phyloP scores from a whole-genome alignment of 257 asterid species.

The Vinca minor region DNA sequence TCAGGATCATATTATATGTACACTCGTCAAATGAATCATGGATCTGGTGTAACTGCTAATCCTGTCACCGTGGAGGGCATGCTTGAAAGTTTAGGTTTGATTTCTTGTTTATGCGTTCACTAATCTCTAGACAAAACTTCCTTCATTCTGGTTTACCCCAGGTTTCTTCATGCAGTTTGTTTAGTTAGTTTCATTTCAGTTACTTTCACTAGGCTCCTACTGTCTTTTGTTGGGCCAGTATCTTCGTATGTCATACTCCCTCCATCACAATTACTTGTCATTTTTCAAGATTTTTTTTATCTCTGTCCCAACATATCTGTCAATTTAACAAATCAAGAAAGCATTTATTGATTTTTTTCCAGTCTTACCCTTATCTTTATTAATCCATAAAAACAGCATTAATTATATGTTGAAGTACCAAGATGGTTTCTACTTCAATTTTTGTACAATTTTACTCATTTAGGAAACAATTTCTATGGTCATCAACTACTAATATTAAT shows the following conservation, averaged over 20 bases:
- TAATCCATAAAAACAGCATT: too few relatives aligned
- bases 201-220: neutral
- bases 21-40: conserved; percentile 48
- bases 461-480: too few relatives aligned
- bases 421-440: too few relatives aligned
- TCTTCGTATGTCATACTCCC: neutral
- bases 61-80: conserved; percentile 67
- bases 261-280: too few relatives aligned
- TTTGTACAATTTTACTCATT: too few relatives aligned
- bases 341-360: too few relatives aligned
- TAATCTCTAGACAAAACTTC: neutral
- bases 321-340: too few relatives aligned
- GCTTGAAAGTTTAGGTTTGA: conserved; percentile 66
- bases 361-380: too few relatives aligned
- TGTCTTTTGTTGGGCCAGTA: neutral
- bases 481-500: too few relatives aligned
- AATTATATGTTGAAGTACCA: too few relatives aligned
- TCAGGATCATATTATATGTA: conserved; percentile 61
- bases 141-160: neutral
- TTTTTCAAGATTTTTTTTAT: too few relatives aligned
- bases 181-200: neutral
- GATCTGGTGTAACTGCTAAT: conserved; percentile 46
- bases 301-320: too few relatives aligned
- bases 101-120: conserved; percentile 3
- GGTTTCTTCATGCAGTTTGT: neutral